phyloP scores from a whole-genome alignment of 1,284 basidiomycete species.

The Gymnopus androsaceus region DNA sequence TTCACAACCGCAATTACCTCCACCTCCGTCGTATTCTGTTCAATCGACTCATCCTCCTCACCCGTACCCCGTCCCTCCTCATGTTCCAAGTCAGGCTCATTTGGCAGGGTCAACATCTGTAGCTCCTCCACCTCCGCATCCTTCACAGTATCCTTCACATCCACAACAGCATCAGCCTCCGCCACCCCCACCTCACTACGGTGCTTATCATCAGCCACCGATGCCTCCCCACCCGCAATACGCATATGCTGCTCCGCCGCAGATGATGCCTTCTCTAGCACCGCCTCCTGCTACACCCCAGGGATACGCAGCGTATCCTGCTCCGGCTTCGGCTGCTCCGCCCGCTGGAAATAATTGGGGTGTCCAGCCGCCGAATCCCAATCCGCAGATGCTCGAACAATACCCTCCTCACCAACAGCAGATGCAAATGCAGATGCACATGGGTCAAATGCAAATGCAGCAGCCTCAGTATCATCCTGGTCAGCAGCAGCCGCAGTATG shows the following conservation, averaged over 20 bases:
- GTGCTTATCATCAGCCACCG: constrained; percentile 15
- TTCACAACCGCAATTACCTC: constrained; percentile 14
- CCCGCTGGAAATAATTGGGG: constrained; percentile 11
- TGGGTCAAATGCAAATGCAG: constrained; percentile 4
- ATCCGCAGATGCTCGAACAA: not conserved
- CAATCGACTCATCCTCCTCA: constrained; percentile 9
- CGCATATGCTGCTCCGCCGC: constrained; percentile 6
- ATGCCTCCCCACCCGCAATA: constrained; percentile 10
- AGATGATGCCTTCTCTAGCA: not conserved
- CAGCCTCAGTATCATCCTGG: constrained; percentile 3
- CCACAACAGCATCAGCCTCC: constrained; percentile 14
- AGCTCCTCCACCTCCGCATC: constrained; percentile 20
- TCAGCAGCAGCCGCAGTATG: constrained; percentile 6
- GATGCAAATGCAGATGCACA: not conserved
- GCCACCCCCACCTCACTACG: constrained; percentile 12
- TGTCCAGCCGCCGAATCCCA: constrained; percentile 26
- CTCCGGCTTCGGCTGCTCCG: no score
- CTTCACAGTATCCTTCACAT: constrained; percentile 15
- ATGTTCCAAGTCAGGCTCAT: constrained; percentile 18
- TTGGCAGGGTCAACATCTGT: no score
- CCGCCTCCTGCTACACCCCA: constrained; percentile 9
- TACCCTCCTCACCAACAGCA: constrained; percentile 9
- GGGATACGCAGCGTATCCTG: constrained; percentile 20
- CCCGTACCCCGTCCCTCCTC: constrained; percentile 8
- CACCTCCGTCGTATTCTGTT: not conserved